Base-by-base conservation (phyloP, 73 alveolate genomes). In the Paramecium octaurelia region DNA sequence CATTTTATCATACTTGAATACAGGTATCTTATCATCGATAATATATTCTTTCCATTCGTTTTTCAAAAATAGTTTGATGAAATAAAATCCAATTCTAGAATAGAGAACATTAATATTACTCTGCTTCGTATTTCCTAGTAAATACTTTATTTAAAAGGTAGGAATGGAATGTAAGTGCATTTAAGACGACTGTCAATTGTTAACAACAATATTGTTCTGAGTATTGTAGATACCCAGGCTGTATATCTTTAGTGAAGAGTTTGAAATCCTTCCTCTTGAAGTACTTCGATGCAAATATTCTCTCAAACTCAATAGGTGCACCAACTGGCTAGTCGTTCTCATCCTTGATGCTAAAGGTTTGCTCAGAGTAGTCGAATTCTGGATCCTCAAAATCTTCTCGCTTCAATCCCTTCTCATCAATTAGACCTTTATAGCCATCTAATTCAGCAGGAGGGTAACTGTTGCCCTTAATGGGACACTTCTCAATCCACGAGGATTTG, bases 301-400 rank as follows among this genome's bases (percentile, higher is more conserved):
- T 40, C 20, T 24, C 43, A 46, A 80, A 80, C 9, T 80, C 91
- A 10, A 80, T 46, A 6, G 91, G 91, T 21, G 91, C 91, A 21
- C 24, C 31, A 44, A 80, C 24, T 5, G 46, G 43, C 16, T 59
- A 20, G 6, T 64, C 91, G 9, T 42, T 80, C 21, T 80, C 91
- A 48, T 80, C 91, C n/a, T 35, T 80, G 8, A 80, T 48, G 7
- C 21, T 44, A 35, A 80, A 27, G 1, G n/a, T 8, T 11, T 50
- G 10, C 34, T 71, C 94, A 23, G 48, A 2, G 9, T 14, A 42
- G 6, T 40, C 70, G 35, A 89, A 89, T 71, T 89, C 90, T 16
- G 86, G 92, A 43, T 89, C 94, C 46, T 89, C 94, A 42, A 89
- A 70, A 46, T 89, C 7, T 24, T 89, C 94, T 24, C 94, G 64